Percentiles rank a stretch among this genome's conserved stretches.
Conservation (phyloP, 2,329 filamentous ascomycete genomes). For the Nemania sp. region DNA sequence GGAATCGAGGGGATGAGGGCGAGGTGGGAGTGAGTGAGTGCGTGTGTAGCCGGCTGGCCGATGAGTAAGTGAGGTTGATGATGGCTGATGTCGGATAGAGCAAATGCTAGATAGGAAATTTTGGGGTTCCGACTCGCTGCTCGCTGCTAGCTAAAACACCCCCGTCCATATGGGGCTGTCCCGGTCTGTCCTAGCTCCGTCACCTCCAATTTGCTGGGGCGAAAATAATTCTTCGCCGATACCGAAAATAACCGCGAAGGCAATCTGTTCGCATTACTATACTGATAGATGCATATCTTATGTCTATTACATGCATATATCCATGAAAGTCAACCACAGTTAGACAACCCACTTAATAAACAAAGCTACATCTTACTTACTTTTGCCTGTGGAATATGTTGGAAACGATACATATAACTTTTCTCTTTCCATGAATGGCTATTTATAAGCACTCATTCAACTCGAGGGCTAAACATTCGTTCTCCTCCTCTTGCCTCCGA, state of each 20-base stretch:
- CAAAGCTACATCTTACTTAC: no score
- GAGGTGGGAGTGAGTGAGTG: background rate
- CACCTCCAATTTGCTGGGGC: constrained; percentile 31
- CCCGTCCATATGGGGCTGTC: constrained; percentile 22
- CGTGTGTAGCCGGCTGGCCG: background rate
- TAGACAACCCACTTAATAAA: no score
- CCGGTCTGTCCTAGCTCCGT: constrained; percentile 24
- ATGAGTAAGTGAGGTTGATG: constrained; percentile 8
- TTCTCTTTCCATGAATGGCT: no score
- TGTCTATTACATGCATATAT: no score
- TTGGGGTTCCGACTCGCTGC: constrained; percentile 37
- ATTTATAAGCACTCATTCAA: no score
- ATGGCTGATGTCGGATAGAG: constrained; percentile 8
- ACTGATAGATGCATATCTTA: constrained; percentile 1
- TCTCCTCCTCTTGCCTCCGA: no score
- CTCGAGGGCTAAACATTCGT: no score
- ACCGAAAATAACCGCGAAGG: constrained; percentile 37
- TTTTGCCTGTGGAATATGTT: no score
- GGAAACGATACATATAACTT: no score
- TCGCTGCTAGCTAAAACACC: constrained; percentile 29
- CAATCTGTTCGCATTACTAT: background rate
- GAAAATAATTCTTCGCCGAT: constrained; percentile 14
- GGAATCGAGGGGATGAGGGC: background rate
- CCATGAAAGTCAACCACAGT: no score
- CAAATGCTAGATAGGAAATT: constrained; percentile 30